Evolutionary conservation across 1,284 basidiomycete species (phyloP), one percentile per base, ranked within the genome.

Genomic region (Ganoderma sp.): DNA sequence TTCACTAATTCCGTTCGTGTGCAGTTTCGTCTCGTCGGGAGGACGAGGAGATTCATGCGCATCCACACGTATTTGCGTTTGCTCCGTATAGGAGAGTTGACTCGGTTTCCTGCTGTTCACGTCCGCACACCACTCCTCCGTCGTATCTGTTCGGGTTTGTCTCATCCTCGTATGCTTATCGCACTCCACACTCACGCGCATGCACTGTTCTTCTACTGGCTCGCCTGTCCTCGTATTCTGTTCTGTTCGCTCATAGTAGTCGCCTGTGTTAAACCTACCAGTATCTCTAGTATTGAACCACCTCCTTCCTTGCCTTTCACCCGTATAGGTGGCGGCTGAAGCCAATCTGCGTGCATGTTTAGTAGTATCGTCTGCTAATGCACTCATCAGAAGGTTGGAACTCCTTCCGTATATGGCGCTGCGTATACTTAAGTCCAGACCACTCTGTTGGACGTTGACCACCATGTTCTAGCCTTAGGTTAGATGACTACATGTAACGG

Each of bases 191-290:
- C 22, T 60, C 58, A 22, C 25, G 22, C 58, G 7, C 58, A 60
- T 60, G 37, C 57, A 59, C 12, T 52, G 34, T 59, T 59, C 37
- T 59, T 39, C n/a, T 59, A 59, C 37, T 22, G n/a, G 8, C 58
- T 41, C 41, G 41, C 2, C 37, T 39, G 39, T 60, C 22, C 41
- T 19, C 58, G 15, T 39, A 25, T 43, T 43, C 39, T 60, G 37
- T 60, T 41, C 58, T 60, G 39, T 60, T 22, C 58, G 10, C 39
- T 25, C 41, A 60, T 60, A 41, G 58, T 60, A 60, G 41, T 43
- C 19, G 41, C 39, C n/a, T 10, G 58, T 60, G 22, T 28, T 60
- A 60, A 41, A 12, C 39, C n/a, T 60, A 42, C 22, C 41, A 25
- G 41, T 60, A 60, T 41, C 41, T 19, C 39, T 60, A 41, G 58